phyloP scores from a whole-genome alignment of 768 basidiomycete species.

The Leucosporidium scottii region DNA sequence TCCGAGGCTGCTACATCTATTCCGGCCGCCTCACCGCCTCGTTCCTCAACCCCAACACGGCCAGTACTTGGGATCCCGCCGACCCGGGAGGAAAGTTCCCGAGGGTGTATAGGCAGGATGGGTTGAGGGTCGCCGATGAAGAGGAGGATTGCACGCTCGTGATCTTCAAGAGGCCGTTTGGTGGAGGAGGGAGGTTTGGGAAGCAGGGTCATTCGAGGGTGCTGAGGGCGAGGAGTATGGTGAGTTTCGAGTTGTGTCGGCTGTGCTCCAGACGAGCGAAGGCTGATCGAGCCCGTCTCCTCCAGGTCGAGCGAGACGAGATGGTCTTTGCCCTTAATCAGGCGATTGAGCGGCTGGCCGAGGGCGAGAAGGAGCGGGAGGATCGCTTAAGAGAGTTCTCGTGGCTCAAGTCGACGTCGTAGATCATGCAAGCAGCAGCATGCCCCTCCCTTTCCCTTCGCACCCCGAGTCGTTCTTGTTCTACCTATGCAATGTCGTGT shows the following conservation, averaged over 20 bases:
- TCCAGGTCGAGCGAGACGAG: conserved; percentile 64
- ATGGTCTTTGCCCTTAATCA: conserved; percentile 92
- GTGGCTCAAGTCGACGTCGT: conserved; percentile 8
- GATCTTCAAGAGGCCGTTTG: conserved; percentile 45
- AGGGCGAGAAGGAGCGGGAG: conserved; percentile 58
- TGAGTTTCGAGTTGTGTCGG: conserved; percentile 39
- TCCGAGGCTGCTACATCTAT: conserved; percentile 70
- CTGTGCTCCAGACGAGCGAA: not conserved
- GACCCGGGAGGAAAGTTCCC: conserved; percentile 44
- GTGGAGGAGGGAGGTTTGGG: conserved; percentile 45
- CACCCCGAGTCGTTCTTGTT: not conserved
- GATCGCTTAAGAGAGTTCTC: conserved; percentile 53
- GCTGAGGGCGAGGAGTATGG: conserved; percentile 66
- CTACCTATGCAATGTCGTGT: not conserved
- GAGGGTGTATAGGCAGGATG: conserved; percentile 61
- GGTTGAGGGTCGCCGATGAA: conserved; percentile 75
- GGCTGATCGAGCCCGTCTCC: not conserved
- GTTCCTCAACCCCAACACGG: conserved; percentile 57
- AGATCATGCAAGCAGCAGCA: not conserved
- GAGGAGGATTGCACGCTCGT: conserved; percentile 85
- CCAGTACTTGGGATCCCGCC: conserved; percentile 39
- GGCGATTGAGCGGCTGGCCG: conserved; percentile 74
- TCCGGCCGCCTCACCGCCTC: conserved; percentile 60
- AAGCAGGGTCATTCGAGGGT: conserved; percentile 59
- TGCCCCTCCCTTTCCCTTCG: not conserved